Evolutionary conservation across 2,329 filamentous ascomycete genomes (phyloP).

Genomic region (Pestalotiopsis fici): DNA sequence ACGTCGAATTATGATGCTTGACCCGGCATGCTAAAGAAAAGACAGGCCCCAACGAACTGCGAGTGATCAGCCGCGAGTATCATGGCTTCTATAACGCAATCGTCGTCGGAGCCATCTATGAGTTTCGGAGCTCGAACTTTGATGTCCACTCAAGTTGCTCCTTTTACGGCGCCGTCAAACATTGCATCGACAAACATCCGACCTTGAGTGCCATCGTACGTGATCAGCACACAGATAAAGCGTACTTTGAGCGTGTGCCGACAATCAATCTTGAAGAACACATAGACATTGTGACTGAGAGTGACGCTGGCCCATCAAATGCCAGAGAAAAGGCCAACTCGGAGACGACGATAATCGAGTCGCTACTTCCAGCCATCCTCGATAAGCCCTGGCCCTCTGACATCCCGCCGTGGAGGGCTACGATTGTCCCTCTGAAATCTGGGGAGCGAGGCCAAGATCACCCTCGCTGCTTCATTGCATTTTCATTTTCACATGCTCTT

Average conservation of each 20-base stretch:
- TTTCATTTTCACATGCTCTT: constrained; percentile 8
- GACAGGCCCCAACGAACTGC: constrained; percentile 2
- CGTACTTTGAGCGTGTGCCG: constrained; percentile 5
- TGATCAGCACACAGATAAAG: constrained; percentile 2
- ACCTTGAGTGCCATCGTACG: not conserved
- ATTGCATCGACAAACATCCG: constrained; percentile 5
- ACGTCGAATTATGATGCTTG: not conserved
- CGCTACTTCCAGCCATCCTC: not conserved
- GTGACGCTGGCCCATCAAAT: not conserved
- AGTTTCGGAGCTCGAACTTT: not conserved
- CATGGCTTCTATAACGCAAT: not conserved
- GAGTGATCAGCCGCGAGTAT: constrained; percentile 3
- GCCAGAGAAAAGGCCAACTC: not conserved
- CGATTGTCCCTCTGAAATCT: not conserved
- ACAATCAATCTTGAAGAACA: constrained; percentile 1
- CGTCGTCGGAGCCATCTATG: constrained; percentile 5
- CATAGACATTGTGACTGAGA: not conserved
- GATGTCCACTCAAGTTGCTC: not conserved
- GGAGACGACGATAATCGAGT: not conserved
- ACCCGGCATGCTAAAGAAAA: not conserved
- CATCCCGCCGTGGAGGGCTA: constrained; percentile 6
- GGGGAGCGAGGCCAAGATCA: not conserved
- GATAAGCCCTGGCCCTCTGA: not conserved
- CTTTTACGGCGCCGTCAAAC: not conserved
- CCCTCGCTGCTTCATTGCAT: constrained; percentile 1